phyloP scores from a whole-genome alignment of 2,329 filamentous ascomycete species.

The Davidsoniella virescens region DNA sequence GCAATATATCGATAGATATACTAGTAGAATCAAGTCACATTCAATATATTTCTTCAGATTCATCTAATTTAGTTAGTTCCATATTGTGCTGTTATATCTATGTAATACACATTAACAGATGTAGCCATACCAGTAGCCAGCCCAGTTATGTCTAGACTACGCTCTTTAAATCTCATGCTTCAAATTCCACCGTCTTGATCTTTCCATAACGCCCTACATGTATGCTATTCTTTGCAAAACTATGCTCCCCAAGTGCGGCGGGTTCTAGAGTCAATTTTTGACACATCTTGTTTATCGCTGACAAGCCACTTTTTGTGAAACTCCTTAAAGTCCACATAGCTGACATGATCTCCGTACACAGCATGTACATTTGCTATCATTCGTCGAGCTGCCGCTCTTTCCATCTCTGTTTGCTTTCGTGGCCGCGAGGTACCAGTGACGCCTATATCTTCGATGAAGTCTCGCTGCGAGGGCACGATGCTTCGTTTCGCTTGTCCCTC shows the following conservation, averaged over 20 bases:
- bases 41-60: too few relatives aligned
- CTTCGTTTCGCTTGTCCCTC: slow-evolving; percentile 17
- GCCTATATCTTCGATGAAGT: not conserved
- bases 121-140: not conserved
- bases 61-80: not conserved
- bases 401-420: slow-evolving; percentile 15
- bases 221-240: too few relatives aligned
- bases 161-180: too few relatives aligned
- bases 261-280: slow-evolving; percentile 24
- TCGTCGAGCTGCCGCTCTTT: slow-evolving; percentile 17
- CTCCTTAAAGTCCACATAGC: slow-evolving; percentile 20
- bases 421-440: slow-evolving; percentile 4
- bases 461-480: slow-evolving; percentile 19
- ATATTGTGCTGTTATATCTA: slow-evolving; percentile 2
- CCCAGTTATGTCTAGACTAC: not conserved
- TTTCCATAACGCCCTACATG: too few relatives aligned
- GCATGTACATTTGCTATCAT: slow-evolving; percentile 20
- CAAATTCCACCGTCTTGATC: too few relatives aligned
- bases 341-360: slow-evolving; percentile 19
- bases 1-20: too few relatives aligned
- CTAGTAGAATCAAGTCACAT: too few relatives aligned
- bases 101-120: not conserved
- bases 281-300: slow-evolving; percentile 24
- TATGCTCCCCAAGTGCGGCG: not conserved
- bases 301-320: slow-evolving; percentile 26